These are phyloP conservation scores for Fusarium sp. DNA, from an alignment of 2,329 filamentous ascomycete species.

Conservation along the genomic window DNA sequence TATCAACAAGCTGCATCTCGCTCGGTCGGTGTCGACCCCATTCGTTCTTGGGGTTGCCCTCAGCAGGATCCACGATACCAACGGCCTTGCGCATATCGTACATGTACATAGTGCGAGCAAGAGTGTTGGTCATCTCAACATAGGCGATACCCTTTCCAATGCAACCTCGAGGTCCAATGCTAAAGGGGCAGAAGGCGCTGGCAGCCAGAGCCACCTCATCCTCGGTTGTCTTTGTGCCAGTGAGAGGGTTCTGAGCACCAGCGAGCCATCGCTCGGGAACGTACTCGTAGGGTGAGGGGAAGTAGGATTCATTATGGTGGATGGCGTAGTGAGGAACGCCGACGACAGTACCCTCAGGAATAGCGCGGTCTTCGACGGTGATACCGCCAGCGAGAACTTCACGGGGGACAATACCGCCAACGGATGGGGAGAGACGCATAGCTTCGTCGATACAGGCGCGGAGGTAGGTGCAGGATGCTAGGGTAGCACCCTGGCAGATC, in stretches of 20 bases:
- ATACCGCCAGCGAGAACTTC: slow-evolving; percentile 69
- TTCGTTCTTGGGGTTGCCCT: slow-evolving; percentile 63
- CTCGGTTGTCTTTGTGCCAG: slow-evolving; percentile 58
- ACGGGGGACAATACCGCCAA: slow-evolving; percentile 71
- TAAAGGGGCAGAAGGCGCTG: slow-evolving; percentile 81
- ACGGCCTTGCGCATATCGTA: slow-evolving; percentile 70
- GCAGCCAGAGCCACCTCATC: slow-evolving; percentile 69
- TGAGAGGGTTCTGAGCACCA: slow-evolving; percentile 57
- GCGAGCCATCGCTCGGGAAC: slow-evolving; percentile 75
- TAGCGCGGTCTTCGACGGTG: slow-evolving; percentile 64
- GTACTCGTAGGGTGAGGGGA: slow-evolving; percentile 69
- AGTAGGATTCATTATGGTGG: slow-evolving; percentile 75
- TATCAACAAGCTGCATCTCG: slow-evolving; percentile 79
- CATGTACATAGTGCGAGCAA: slow-evolving; percentile 71
- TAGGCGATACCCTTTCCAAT: slow-evolving; percentile 79
- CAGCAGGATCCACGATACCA: slow-evolving; percentile 64
- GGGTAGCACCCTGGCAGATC: slow-evolving; percentile 64
- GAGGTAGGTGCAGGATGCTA: slow-evolving; percentile 69
- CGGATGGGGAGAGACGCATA: slow-evolving; percentile 72
- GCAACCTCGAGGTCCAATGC: slow-evolving; percentile 76
- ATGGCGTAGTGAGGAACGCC: slow-evolving; percentile 77
- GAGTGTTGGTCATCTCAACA: slow-evolving; percentile 73
- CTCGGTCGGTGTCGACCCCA: slow-evolving; percentile 66
- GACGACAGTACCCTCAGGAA: slow-evolving; percentile 72
- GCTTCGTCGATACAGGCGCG: slow-evolving; percentile 75